These are phyloP conservation scores for Fomitiporia mediterranea DNA, from an alignment of 1,284 basidiomycete species.

Conservation along the genomic window DNA sequence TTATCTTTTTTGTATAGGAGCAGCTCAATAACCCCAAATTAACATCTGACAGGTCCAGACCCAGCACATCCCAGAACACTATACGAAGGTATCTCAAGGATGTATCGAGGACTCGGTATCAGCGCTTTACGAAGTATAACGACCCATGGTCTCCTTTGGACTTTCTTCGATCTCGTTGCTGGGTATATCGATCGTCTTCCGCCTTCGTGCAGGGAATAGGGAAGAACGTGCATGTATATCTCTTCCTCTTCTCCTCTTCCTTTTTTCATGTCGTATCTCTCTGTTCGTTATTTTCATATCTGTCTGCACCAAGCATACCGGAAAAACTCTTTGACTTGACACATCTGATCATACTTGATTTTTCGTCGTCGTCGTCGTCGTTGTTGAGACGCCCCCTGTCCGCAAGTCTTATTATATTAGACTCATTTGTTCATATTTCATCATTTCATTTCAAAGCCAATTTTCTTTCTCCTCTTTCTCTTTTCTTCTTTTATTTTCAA, in stretches of 20 bases:
- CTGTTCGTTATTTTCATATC: background rate
- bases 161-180: slow-evolving; percentile 72
- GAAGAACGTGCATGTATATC: background rate
- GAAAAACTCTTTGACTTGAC: background rate
- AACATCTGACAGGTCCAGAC: slow-evolving; percentile 56
- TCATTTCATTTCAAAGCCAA: background rate
- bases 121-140: slow-evolving; percentile 79
- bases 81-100: slow-evolving; percentile 61
- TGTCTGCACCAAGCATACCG: background rate
- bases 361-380: background rate
- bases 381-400: background rate
- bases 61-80: slow-evolving; percentile 66
- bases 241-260: background rate
- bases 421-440: too few relatives aligned
- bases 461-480: background rate
- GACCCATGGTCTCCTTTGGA: slow-evolving; percentile 80
- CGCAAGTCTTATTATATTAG: background rate
- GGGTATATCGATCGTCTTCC: slow-evolving; percentile 72
- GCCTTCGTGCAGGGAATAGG: background rate
- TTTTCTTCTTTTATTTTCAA: background rate
- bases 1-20: background rate
- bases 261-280: slow-evolving; percentile 4
- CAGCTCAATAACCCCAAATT: background rate
- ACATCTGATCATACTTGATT: background rate
- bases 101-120: slow-evolving; percentile 84